Conservation (phyloP, 176 grass and related monocot species). For the Oryza meridionalis region DNA sequence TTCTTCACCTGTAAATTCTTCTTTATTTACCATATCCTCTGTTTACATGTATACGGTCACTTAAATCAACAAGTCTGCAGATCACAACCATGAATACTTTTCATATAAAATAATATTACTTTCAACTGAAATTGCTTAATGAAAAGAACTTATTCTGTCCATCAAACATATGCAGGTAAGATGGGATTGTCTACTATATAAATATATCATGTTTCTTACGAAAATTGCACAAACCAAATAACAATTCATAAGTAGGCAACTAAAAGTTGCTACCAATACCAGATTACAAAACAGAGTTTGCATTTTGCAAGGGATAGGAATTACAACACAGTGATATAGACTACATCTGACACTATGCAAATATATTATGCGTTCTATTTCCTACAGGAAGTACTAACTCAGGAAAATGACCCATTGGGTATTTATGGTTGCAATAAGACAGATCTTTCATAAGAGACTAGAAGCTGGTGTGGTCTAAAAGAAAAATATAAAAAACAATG, state of each 20-base stretch:
- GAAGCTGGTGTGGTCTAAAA: neutral
- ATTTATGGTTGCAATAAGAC: neutral
- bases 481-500: neutral
- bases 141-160: neutral
- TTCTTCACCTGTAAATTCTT: neutral
- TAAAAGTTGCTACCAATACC: neutral
- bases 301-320: neutral
- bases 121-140: slow-evolving; percentile 13
- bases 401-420: neutral
- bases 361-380: neutral
- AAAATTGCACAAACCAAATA: neutral
- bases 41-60: slow-evolving; percentile 22
- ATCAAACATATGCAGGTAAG: neutral
- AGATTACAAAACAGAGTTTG: neutral
- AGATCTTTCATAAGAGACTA: neutral
- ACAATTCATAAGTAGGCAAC: neutral
- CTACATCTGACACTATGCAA: neutral
- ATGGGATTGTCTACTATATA: neutral
- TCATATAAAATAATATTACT: neutral
- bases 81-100: neutral
- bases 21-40: neutral
- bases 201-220: neutral
- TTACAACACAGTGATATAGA: neutral
- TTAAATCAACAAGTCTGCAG: neutral
- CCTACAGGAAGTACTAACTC: neutral